A percentile compares a stretch with the other conserved stretches of the same genome.
These are phyloP conservation scores for Serendipita sp. DNA, from an alignment of 768 basidiomycete species.

Conservation along the genomic window DNA sequence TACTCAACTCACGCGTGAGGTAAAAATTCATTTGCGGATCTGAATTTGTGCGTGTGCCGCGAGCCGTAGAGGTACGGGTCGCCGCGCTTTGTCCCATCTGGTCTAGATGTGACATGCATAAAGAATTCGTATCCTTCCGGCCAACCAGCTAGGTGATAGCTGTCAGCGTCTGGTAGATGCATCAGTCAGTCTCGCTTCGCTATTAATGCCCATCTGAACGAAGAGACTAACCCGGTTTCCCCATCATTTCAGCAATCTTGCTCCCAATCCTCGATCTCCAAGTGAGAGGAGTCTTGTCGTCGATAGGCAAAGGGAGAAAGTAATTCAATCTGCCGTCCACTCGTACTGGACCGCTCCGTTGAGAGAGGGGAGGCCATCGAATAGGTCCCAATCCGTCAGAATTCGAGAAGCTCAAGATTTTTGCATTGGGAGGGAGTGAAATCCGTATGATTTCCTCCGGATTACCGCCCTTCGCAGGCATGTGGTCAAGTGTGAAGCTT, in stretches of 20 bases:
- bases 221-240: slow-evolving; percentile 32
- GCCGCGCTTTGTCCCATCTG: slow-evolving; percentile 33
- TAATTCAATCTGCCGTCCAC: slow-evolving; percentile 53
- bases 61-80: slow-evolving; percentile 67
- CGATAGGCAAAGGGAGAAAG: slow-evolving; percentile 38
- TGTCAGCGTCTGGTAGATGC: slow-evolving; percentile 12
- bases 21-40: slow-evolving; percentile 72
- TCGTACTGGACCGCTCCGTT: slow-evolving; percentile 25
- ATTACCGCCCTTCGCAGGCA: neutral
- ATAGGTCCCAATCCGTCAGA: slow-evolving; percentile 40
- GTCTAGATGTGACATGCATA: slow-evolving; percentile 57
- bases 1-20: slow-evolving; percentile 41
- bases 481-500: neutral
- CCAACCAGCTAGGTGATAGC: slow-evolving; percentile 47
- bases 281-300: slow-evolving; percentile 36
- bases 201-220: slow-evolving; percentile 27
- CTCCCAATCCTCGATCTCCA: slow-evolving; percentile 38
- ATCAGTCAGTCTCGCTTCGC: neutral
- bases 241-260: slow-evolving; percentile 29
- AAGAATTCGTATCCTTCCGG: slow-evolving; percentile 56
- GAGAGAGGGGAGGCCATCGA: slow-evolving; percentile 45
- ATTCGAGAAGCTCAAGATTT: slow-evolving; percentile 41
- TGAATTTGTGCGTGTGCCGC: slow-evolving; percentile 35
- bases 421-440: slow-evolving; percentile 14
- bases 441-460: neutral